A percentile compares a stretch with the other conserved stretches of the same genome.
phyloP scores from a whole-genome alignment of 176 grass and related monocot genomes.

The Carex kokanica region DNA sequence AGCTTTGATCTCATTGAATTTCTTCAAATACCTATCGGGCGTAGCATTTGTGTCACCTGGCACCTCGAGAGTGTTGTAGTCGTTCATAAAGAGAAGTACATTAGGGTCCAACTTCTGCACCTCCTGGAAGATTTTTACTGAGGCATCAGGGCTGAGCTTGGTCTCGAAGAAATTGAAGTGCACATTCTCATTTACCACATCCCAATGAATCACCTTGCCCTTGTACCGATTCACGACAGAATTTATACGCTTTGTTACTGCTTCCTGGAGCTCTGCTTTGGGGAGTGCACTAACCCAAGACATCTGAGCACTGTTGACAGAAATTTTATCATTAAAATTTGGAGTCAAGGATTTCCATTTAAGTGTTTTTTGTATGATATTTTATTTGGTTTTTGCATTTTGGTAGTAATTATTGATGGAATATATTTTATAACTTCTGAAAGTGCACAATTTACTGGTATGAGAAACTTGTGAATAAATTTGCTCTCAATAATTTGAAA shows the following conservation, averaged over 20 bases:
- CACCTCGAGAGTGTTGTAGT: conserved; percentile 82
- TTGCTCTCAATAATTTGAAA: not conserved
- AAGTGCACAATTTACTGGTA: not conserved
- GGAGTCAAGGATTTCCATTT: not conserved
- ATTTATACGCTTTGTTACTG: conserved; percentile 28
- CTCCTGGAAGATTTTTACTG: conserved; percentile 45
- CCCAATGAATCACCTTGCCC: conserved; percentile 81
- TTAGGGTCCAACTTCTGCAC: conserved; percentile 46
- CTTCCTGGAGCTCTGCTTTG: conserved; percentile 36
- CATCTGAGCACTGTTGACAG: conserved; percentile 30
- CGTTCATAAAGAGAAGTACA: conserved; percentile 69
- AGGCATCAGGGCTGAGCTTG: conserved; percentile 46
- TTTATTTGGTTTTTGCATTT: not conserved
- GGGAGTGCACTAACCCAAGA: conserved; percentile 26
- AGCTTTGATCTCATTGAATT: conserved; percentile 46
- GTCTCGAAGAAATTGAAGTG: conserved; percentile 69
- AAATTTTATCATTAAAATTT: not conserved
- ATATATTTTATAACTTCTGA: not conserved
- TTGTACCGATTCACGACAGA: conserved; percentile 62
- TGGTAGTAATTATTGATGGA: not conserved
- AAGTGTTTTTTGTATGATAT: not conserved
- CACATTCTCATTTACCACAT: conserved; percentile 86
- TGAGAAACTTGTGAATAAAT: not conserved
- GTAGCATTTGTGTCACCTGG: conserved; percentile 27
- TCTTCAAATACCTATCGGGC: conserved; percentile 61